Conservation (phyloP, 2,329 filamentous ascomycete genomes). For the Ceratocystis destructans region DNA sequence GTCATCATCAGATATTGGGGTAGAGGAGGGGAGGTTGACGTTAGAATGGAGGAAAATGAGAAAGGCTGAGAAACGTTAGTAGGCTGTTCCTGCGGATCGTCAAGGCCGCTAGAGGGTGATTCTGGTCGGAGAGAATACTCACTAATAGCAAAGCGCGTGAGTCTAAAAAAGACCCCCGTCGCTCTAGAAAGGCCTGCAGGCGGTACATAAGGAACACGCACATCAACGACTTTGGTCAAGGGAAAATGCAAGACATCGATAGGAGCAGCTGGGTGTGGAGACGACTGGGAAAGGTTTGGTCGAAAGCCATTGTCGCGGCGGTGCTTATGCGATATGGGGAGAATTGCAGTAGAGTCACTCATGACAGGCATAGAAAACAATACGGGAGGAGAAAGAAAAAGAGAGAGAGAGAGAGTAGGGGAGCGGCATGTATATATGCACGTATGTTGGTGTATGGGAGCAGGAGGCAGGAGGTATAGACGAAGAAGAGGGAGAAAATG, state of each 20-base stretch:
- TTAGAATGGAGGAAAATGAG: constrained; percentile 10
- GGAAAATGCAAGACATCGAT: neutral
- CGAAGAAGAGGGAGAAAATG: neutral
- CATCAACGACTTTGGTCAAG: constrained; percentile 10
- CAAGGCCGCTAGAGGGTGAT: neutral
- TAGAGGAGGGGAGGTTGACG: constrained; percentile 4
- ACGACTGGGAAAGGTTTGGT: neutral
- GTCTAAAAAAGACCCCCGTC: neutral
- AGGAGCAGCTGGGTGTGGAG: neutral
- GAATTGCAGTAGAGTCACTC: neutral
- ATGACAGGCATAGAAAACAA: neutral
- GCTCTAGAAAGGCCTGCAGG: neutral
- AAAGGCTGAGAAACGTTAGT: neutral
- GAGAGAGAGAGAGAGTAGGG: neutral
- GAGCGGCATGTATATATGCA: neutral
- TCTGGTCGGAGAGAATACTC: neutral
- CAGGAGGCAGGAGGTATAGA: neutral
- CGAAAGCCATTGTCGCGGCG: neutral
- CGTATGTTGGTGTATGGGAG: neutral
- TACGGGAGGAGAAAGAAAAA: neutral
- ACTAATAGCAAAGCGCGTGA: constrained; percentile 9
- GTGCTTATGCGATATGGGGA: neutral
- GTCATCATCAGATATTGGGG: neutral
- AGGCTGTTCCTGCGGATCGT: too few species aligned
- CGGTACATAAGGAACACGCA: constrained; percentile 10